These are phyloP conservation scores for Xylariaceae sp. DNA, from an alignment of 2,329 filamentous ascomycete species.

Conservation along the genomic window DNA sequence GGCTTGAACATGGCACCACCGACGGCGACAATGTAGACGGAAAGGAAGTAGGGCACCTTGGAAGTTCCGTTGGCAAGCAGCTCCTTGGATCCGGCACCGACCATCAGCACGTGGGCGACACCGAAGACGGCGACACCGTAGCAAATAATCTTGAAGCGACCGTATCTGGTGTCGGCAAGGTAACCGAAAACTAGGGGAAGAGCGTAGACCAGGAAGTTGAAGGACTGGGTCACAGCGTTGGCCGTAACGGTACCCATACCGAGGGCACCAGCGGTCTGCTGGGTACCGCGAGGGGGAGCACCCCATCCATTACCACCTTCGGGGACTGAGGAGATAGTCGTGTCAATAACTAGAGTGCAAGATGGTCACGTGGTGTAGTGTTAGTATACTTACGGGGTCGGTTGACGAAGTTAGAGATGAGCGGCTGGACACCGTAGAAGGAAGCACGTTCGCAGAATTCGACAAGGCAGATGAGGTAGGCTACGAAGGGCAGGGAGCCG, in stretches of 20 bases:
- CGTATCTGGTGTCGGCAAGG: constrained; percentile 62
- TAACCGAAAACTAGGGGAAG: constrained; percentile 52
- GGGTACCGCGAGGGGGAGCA: constrained; percentile 36
- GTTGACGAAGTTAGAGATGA: constrained; percentile 59
- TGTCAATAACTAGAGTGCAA: constrained; percentile 2
- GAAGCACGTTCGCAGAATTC: constrained; percentile 58
- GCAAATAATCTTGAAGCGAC: constrained; percentile 67
- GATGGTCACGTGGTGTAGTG: neutral
- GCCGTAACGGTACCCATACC: constrained; percentile 51
- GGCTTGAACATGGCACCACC: constrained; percentile 68
- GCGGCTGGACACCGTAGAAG: constrained; percentile 51
- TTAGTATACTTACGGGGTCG: constrained; percentile 35
- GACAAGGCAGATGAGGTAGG: constrained; percentile 54
- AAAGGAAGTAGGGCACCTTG: constrained; percentile 48
- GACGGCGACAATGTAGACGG: constrained; percentile 48
- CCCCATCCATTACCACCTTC: constrained; percentile 43
- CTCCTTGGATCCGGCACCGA: constrained; percentile 49
- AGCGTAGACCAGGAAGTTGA: constrained; percentile 52
- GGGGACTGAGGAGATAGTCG: constrained; percentile 38
- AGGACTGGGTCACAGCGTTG: constrained; percentile 49
- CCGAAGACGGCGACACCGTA: constrained; percentile 63
- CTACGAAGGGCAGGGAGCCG: constrained; percentile 45
- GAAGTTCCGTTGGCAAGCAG: constrained; percentile 42
- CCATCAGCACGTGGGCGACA: constrained; percentile 62
- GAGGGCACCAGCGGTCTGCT: constrained; percentile 52